These are phyloP conservation scores for Macrolepiota fuliginosa DNA, from an alignment of 768 basidiomycete genomes.

Conservation along the genomic window DNA sequence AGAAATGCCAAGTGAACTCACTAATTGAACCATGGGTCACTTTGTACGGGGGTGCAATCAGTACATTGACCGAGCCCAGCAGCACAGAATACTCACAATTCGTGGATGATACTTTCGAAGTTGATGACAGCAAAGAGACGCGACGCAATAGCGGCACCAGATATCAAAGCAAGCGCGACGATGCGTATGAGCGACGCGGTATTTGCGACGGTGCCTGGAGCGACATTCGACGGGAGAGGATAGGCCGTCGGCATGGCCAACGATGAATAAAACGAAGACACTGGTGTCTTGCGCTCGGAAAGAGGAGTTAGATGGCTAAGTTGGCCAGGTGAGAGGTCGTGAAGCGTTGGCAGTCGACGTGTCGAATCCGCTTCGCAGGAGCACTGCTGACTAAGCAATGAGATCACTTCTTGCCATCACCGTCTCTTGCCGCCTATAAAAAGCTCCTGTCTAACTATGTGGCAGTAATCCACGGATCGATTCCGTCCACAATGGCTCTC, in stretches of 20 bases:
- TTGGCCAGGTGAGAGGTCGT: not conserved
- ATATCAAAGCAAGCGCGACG: conserved; percentile 86
- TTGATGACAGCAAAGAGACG: conserved; percentile 96
- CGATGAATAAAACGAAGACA: not conserved
- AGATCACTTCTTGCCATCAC: not conserved
- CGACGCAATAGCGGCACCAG: conserved; percentile 92
- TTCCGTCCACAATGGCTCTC: not conserved
- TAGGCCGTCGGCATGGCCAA: conserved; percentile 73
- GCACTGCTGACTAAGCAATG: conserved; percentile 24
- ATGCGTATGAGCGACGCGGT: conserved; percentile 90
- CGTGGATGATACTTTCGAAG: conserved; percentile 99
- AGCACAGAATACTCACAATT: conserved; percentile 69
- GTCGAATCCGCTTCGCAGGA: conserved; percentile 20
- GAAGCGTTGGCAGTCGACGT: conserved; percentile 26
- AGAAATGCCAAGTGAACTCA: conserved; percentile 41
- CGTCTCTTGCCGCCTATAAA: not conserved
- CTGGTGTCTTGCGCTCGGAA: not conserved
- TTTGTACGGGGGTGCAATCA: conserved; percentile 28
- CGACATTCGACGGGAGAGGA: conserved; percentile 66
- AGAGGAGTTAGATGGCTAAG: too few species aligned
- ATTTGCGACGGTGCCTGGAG: conserved; percentile 75
- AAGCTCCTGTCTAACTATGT: too few species aligned
- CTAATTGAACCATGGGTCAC: conserved; percentile 99
- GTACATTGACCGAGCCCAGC: conserved; percentile 10
- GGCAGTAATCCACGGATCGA: too few species aligned